phyloP scores from a whole-genome alignment of 1,284 basidiomycete species.

The Ceratobasidium papillatum region DNA sequence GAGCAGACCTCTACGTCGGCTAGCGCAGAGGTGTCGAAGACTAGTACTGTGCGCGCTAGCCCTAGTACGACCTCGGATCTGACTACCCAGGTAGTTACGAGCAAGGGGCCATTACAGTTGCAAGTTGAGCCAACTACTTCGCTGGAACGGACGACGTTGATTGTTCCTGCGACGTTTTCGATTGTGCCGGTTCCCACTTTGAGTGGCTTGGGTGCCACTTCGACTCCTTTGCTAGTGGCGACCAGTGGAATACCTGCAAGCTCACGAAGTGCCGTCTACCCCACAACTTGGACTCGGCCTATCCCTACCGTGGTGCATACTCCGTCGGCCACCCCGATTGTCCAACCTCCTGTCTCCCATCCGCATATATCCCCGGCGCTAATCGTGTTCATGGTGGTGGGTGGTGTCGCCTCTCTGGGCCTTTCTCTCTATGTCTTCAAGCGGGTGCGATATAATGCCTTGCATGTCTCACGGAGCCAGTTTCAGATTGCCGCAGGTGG shows the following conservation, averaged over 20 bases:
- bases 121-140: slow-evolving; percentile 14
- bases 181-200: not conserved
- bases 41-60: not conserved
- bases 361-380: slow-evolving; percentile 34
- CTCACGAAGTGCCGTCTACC: not conserved
- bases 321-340: slow-evolving; percentile 2
- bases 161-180: slow-evolving; percentile 21
- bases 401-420: slow-evolving; percentile 1
- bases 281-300: slow-evolving; percentile 24
- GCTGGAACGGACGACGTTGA: slow-evolving; percentile 11
- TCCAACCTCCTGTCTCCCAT: slow-evolving; percentile 2
- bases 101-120: not conserved
- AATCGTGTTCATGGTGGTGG: slow-evolving; percentile 27
- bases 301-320: not conserved
- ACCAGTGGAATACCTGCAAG: not conserved
- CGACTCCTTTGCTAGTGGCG: not conserved
- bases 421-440: slow-evolving; percentile 29
- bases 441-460: slow-evolving; percentile 23
- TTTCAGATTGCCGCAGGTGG: slow-evolving; percentile 24
- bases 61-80: not conserved
- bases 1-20: not conserved
- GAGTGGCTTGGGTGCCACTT: not conserved
- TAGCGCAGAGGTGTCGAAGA: not conserved
- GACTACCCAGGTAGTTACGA: not conserved
- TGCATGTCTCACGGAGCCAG: slow-evolving; percentile 33